Evolutionary conservation across 805 yeast species (phyloP), one percentile per base, ranked within the genome.

Genomic region (Babjeviella inositovora): DNA sequence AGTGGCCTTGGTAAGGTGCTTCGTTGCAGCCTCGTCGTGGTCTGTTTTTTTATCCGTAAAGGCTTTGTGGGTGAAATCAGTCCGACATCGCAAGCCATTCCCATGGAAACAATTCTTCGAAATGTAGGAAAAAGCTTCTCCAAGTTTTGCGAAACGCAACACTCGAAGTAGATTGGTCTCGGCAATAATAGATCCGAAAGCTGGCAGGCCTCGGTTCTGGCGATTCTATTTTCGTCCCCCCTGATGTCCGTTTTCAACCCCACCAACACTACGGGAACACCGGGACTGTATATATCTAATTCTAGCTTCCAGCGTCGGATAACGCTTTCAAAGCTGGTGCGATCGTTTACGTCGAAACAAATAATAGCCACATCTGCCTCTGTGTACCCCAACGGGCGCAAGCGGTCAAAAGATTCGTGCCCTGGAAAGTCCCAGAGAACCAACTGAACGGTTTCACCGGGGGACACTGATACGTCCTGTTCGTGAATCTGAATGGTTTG

Each of bases 391-490:
- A 51, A 45, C 4, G 62, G 62, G 32, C 61, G 37, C 27, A 55
- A 40, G 22, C 61, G 39, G 34, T 55, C 61, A 43, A 38, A 47
- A 22, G 32, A 38, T 13, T 47, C 46, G 26, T 40, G 40, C 8
- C 57, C 57, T 5, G 55, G 55, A 22, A 55, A 43, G 39, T 55
- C 61, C 58, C 60, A 54, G n/a, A 54, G 45, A 16, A 43, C 46
- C 27, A 50, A 39, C 20, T 39, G 15, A 3, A 39, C 47, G 23
- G 34, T 37, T 7, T 18, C 11, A 10, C 24, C 18, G 16, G 31
- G 24, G 11, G 36, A 27, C 11, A 36, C 3, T 33, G 33, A 25
- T 39, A 38, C 2, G 41, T 38, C 8, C 40, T 44, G 6, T 30
- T 11, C 2, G 24, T 16, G 8, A 28, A 18, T 4, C 25, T 22